Conservation (phyloP, 148 eudicot genomes). For the Pharnaceum exiguum region DNA sequence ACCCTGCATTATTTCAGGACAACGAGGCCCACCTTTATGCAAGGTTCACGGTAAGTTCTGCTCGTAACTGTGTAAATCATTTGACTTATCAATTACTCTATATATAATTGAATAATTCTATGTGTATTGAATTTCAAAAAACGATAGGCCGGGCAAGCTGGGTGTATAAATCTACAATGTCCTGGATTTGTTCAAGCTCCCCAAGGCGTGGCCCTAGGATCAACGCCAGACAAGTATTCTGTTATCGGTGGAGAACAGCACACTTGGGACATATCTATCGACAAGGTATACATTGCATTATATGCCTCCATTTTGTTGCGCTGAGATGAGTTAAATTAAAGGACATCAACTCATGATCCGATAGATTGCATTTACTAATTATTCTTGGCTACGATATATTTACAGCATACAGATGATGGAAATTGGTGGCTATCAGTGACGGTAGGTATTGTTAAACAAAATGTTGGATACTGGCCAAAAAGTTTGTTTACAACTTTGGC, state of each 20-base stretch:
- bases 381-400: not conserved
- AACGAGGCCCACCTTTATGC: conserved; percentile 12
- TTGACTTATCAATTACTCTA: no score
- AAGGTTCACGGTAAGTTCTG: not conserved
- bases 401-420: not conserved
- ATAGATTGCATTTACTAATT: not conserved
- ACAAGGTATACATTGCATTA: not conserved
- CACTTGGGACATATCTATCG: not conserved
- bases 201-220: not conserved
- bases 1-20: not conserved
- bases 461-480: conserved; percentile 10
- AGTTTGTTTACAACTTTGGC: not conserved
- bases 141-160: not conserved
- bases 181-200: conserved; percentile 5
- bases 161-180: conserved; percentile 1
- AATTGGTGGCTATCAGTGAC: conserved; percentile 10
- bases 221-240: not conserved
- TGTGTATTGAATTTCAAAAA: not conserved
- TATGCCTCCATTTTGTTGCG: not conserved
- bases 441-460: not conserved
- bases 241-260: not conserved
- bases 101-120: no score
- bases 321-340: not conserved
- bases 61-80: not conserved
- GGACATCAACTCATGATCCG: not conserved